Evolutionary conservation across 2,329 filamentous ascomycete species (phyloP).

Genomic region (Neonectria neomacrospora): DNA sequence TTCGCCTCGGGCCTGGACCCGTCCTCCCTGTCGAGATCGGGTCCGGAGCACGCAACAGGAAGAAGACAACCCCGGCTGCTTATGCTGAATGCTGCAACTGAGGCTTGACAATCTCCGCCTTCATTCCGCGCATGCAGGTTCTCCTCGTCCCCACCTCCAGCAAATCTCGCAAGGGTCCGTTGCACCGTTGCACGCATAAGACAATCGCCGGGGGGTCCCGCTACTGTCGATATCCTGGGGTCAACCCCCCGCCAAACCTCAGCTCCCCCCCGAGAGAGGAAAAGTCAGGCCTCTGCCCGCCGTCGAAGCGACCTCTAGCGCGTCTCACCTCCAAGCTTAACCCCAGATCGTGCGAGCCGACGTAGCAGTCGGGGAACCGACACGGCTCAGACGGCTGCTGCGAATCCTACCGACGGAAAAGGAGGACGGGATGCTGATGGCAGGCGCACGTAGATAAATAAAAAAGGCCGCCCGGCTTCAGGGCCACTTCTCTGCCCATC

Average conservation of each 20-base stretch:
- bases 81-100: too few relatives aligned
- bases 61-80: neutral
- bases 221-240: neutral
- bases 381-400: neutral
- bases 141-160: slow-evolving; percentile 15
- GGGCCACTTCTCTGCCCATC: slow-evolving; percentile 6
- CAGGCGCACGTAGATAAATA: slow-evolving; percentile 8
- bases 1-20: neutral
- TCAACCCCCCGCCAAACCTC: neutral
- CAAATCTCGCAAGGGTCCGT: slow-evolving; percentile 17
- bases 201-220: neutral
- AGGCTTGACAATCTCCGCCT: neutral
- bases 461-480: neutral
- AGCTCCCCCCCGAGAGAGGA: neutral
- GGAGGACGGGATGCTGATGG: neutral
- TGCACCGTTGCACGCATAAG: neutral
- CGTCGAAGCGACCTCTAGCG: slow-evolving; percentile 9
- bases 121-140: slow-evolving; percentile 7
- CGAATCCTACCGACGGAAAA: neutral
- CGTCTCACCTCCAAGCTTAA: neutral
- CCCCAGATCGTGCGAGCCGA: slow-evolving; percentile 7
- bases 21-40: slow-evolving; percentile 1
- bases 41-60: slow-evolving; percentile 3
- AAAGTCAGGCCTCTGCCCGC: neutral
- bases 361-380: slow-evolving; percentile 1